phyloP scores from a whole-genome alignment of 768 basidiomycete genomes.

The Panaeolus cyanescens region DNA sequence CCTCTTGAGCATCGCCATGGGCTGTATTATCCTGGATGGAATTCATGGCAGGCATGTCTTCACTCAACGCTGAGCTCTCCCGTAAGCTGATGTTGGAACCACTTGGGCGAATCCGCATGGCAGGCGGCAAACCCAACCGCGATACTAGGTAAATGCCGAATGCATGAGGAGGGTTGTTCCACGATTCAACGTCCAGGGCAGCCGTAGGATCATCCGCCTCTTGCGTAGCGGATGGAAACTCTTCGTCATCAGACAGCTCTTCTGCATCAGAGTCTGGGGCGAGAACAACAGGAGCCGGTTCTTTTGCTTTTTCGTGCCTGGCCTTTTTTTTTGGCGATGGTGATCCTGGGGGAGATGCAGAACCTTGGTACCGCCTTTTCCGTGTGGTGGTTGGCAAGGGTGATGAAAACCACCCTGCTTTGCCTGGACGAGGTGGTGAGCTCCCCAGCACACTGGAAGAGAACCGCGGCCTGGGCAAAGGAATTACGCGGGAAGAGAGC shows the following conservation, averaged over 20 bases:
- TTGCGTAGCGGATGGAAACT: slow-evolving; percentile 17
- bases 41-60: not conserved
- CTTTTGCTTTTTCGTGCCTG: not conserved
- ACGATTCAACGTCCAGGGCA: slow-evolving; percentile 22
- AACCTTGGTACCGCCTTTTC: not conserved
- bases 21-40: no score
- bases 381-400: slow-evolving; percentile 5
- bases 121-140: slow-evolving; percentile 19
- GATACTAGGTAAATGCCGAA: slow-evolving; percentile 31
- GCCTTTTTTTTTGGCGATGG: slow-evolving; percentile 2
- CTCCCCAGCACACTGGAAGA: not conserved
- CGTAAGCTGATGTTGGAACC: not conserved
- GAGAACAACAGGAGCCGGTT: not conserved
- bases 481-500: slow-evolving; percentile 29
- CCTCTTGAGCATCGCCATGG: slow-evolving; percentile 6
- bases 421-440: not conserved
- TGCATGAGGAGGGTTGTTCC: slow-evolving; percentile 30
- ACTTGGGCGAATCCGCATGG: slow-evolving; percentile 5
- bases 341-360: slow-evolving; percentile 7
- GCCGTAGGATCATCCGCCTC: slow-evolving; percentile 14
- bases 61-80: not conserved
- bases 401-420: not conserved
- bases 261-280: not conserved
- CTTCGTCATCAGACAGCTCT: not conserved
- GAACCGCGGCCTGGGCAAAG: slow-evolving; percentile 14